Conservation (phyloP, 257 asterid genomes). For the Avicennia marina region DNA sequence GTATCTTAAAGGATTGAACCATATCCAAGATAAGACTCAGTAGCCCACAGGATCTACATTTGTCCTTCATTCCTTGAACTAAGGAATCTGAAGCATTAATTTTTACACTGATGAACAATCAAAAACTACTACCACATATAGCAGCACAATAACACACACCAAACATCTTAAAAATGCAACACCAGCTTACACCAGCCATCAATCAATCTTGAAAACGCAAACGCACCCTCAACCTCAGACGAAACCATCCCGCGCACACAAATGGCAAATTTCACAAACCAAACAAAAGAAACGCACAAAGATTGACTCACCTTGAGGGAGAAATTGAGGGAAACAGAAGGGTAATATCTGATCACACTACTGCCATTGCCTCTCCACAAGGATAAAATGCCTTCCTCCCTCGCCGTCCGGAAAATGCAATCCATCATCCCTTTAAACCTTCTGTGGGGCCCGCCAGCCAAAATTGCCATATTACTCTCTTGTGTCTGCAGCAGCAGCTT, state of each 20-base stretch:
- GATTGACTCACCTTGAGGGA: constrained; percentile 72
- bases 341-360: constrained; percentile 91
- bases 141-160: too few relatives aligned
- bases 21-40: too few relatives aligned
- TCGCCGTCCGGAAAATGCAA: constrained; percentile 68
- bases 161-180: too few relatives aligned
- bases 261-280: neutral
- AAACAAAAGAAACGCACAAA: neutral
- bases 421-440: constrained; percentile 94
- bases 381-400: constrained; percentile 84
- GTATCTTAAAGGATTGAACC: too few relatives aligned
- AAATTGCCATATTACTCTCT: constrained; percentile 82
- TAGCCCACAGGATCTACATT: too few relatives aligned
- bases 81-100: too few relatives aligned
- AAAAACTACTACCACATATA: too few relatives aligned
- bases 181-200: too few relatives aligned
- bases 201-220: constrained; percentile 12
- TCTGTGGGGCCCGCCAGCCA: constrained; percentile 62
- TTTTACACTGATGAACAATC: too few relatives aligned
- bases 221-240: neutral
- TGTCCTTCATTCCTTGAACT: too few relatives aligned
- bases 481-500: constrained; percentile 96
- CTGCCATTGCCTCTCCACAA: constrained; percentile 99
- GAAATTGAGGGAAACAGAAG: constrained; percentile 95
- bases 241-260: neutral